Base-by-base conservation (phyloP, 139 green algal species). In the Micractinium sp. region DNA sequence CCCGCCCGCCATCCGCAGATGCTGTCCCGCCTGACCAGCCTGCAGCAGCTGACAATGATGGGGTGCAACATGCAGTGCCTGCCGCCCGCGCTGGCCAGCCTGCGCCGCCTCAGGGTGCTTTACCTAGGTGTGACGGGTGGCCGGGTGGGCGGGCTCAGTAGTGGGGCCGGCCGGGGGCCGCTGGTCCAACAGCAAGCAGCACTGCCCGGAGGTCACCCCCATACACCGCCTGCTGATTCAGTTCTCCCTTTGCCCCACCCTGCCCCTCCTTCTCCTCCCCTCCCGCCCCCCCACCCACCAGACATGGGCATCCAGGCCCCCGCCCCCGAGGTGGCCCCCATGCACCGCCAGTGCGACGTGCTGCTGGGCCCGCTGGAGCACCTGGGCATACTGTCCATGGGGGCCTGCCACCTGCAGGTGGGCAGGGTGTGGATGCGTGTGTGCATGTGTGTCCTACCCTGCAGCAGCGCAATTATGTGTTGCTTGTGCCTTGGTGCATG, bases 261-360 rank as follows among this genome's bases (percentile, higher is more conserved):
- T 53, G 33, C 78, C 25, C 23, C 78, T 41, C 15, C 25, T 27
- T 13, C 39, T 23, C 3, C 27, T 13, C 41, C 56, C 29, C 29
- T 39, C 80, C 23, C 53, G 7, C 9, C 29, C 29, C 2, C 47
- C n/a, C 53, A 41, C 56, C 81, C 56, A 56, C 35, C 83, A 87
- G 83, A 87, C 83, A 87, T 87, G 83, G 83, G 66, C 83, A 87
- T 87, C 66, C 83, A 87, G 67, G 83, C 83, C 16, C 83, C 83
- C 29, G 16, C 83, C 27, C 67, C 83, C 67, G 83, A 87, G 14
- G 31, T 79, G 66, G 36, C 73, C 0, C 83, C 83, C 67, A 79
- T 87, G 83, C 83, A 87, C 83, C 83, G 83, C 67, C 83, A 87
- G 83, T 87, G 83, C 67, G 83, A 87, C 36, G 60, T 66, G 67